These are phyloP conservation scores for Chaetomium olivaceum DNA, from an alignment of 2,329 filamentous ascomycete genomes.

Conservation along the genomic window DNA sequence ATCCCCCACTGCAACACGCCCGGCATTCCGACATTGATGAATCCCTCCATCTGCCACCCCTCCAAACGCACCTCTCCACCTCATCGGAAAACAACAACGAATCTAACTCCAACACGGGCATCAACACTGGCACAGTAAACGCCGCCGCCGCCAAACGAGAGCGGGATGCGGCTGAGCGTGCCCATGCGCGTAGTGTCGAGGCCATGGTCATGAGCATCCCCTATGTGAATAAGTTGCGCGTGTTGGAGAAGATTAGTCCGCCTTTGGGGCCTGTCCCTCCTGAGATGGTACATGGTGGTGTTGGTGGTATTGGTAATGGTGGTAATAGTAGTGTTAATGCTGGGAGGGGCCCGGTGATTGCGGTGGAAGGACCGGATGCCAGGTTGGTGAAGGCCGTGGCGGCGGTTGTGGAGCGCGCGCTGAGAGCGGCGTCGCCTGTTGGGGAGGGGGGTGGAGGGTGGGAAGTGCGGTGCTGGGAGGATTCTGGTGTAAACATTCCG, in stretches of 20 bases:
- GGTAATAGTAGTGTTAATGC: neutral
- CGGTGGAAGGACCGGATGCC: slow-evolving; percentile 72
- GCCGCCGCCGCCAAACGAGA: neutral
- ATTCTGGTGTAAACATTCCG: neutral
- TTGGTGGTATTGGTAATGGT: too few species aligned
- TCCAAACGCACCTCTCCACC: slow-evolving; percentile 45
- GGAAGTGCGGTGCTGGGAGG: slow-evolving; percentile 23
- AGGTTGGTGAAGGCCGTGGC: slow-evolving; percentile 58
- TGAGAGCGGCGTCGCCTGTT: slow-evolving; percentile 42
- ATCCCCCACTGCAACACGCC: neutral
- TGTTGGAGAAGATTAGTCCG: slow-evolving; percentile 74
- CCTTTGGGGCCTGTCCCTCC: slow-evolving; percentile 50
- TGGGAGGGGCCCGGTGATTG: slow-evolving; percentile 73
- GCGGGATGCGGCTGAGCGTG: neutral
- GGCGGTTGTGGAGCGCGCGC: slow-evolving; percentile 62
- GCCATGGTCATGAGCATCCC: slow-evolving; percentile 75
- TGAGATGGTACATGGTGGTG: neutral
- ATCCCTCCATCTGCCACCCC: slow-evolving; percentile 54
- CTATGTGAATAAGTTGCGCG: slow-evolving; percentile 72
- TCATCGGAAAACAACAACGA: neutral
- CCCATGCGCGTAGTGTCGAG: slow-evolving; percentile 52
- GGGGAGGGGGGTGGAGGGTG: slow-evolving; percentile 6
- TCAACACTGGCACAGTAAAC: too few species aligned
- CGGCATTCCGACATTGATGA: slow-evolving; percentile 50
- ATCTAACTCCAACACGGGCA: neutral